phyloP scores from a whole-genome alignment of 352 stramenopile species.

The Pythium phragmiticola region DNA sequence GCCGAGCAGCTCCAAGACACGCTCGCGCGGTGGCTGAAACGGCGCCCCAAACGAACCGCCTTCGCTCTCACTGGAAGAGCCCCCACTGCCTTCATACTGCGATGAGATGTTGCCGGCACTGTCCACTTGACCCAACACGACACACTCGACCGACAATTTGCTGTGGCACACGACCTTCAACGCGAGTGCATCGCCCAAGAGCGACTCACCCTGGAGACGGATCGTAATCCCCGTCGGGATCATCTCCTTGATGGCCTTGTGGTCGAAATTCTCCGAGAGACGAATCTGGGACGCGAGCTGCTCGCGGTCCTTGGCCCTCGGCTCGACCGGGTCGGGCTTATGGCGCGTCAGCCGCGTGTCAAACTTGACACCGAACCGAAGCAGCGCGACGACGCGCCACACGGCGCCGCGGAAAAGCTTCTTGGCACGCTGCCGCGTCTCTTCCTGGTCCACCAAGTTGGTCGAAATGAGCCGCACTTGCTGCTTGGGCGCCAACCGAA shows the following conservation, averaged over 20 bases:
- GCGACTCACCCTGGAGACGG: conserved; percentile 69
- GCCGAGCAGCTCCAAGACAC: conserved; percentile 76
- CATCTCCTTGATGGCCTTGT: conserved; percentile 90
- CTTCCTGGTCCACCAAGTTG: conserved; percentile 85
- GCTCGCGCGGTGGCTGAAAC: conserved; percentile 34
- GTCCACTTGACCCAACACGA: conserved; percentile 60
- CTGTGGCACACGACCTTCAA: conserved; percentile 83
- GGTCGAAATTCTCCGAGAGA: conserved; percentile 87
- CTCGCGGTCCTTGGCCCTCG: conserved; percentile 34
- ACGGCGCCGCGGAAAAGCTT: conserved; percentile 85
- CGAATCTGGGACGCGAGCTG: conserved; percentile 73
- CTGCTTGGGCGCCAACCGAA: conserved; percentile 69
- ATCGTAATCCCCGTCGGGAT: conserved; percentile 86
- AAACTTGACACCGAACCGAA: conserved; percentile 88
- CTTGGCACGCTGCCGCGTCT: conserved; percentile 70
- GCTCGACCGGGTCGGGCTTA: conserved; percentile 61
- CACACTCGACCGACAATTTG: conserved; percentile 82
- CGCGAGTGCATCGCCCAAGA: conserved; percentile 69
- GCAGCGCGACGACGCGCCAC: conserved; percentile 83
- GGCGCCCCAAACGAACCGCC: conserved; percentile 8
- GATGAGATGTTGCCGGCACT: conserved; percentile 23
- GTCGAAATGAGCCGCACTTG: conserved; percentile 84
- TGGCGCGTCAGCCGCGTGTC: conserved; percentile 57
- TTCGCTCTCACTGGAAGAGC: conserved; percentile 31
- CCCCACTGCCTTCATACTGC: conserved; percentile 29